These are phyloP conservation scores for Fusarium sp. DNA, from an alignment of 2,329 filamentous ascomycete species.

Conservation along the genomic window DNA sequence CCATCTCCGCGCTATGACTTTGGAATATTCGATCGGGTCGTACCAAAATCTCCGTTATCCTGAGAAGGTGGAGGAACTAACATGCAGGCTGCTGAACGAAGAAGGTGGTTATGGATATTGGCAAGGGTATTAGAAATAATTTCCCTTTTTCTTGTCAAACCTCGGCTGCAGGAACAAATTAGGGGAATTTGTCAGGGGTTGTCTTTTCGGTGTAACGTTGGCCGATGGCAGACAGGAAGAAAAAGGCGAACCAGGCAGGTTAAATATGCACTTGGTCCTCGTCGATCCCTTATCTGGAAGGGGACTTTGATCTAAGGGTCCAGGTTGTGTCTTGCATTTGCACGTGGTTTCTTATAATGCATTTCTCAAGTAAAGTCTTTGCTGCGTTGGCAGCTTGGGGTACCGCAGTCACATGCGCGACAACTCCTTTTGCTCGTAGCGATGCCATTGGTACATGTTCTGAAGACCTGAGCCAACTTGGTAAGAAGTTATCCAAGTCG, in stretches of 20 bases:
- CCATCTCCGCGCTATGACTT: neutral
- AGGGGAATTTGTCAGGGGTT: neutral
- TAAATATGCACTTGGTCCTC: constrained; percentile 29
- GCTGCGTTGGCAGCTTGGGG: constrained; percentile 44
- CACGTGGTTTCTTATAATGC: constrained; percentile 14
- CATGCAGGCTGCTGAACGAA: neutral
- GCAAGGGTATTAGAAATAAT: neutral
- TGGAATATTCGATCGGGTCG: neutral
- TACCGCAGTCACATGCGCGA: constrained; percentile 33
- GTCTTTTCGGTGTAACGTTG: neutral
- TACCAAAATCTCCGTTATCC: neutral
- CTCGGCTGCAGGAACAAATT: neutral
- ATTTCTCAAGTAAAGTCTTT: constrained; percentile 38
- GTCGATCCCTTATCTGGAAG: neutral
- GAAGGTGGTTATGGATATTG: neutral
- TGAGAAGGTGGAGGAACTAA: constrained; percentile 5
- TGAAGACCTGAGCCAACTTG: constrained; percentile 38
- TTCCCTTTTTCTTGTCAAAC: neutral
- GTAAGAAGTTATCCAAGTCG: constrained; percentile 48
- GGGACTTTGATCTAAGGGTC: neutral
- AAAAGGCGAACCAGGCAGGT: constrained; percentile 3
- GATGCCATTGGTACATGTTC: constrained; percentile 33
- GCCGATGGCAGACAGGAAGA: neutral
- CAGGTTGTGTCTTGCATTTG: neutral
- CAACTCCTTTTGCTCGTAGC: constrained; percentile 17